Evolutionary conservation across 2,329 filamentous ascomycete genomes (phyloP).

Genomic region (Sporothrix brasiliensis): DNA sequence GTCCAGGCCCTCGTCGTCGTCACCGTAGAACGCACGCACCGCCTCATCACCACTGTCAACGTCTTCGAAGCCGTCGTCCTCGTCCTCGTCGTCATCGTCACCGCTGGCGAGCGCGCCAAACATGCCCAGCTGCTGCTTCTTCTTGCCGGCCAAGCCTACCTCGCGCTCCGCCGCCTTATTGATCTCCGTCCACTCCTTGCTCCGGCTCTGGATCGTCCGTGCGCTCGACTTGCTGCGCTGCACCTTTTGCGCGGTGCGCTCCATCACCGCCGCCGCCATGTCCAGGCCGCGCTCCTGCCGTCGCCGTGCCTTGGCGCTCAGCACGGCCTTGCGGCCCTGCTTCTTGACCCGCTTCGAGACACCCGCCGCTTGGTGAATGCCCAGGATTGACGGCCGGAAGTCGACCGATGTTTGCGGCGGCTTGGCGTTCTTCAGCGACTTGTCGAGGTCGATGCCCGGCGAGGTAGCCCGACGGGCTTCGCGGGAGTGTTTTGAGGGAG

Average conservation of each 20-base stretch:
- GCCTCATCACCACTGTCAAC: constrained; percentile 36
- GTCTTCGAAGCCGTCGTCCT: constrained; percentile 18
- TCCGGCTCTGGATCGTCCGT: constrained; percentile 52
- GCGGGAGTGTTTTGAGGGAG: constrained; percentile 69
- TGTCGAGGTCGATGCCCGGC: constrained; percentile 70
- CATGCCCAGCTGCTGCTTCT: constrained; percentile 29
- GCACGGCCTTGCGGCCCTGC: constrained; percentile 55
- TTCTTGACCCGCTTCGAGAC: constrained; percentile 66
- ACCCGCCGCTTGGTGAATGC: constrained; percentile 67
- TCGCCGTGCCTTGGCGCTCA: constrained; percentile 59
- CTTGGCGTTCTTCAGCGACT: constrained; percentile 65
- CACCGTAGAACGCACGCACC: constrained; percentile 34
- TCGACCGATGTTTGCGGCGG: constrained; percentile 54
- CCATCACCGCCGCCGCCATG: constrained; percentile 61
- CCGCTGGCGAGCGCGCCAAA: constrained; percentile 29
- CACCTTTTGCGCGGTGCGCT: constrained; percentile 60
- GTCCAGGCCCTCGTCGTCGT: constrained; percentile 28
- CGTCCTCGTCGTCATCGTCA: not conserved
- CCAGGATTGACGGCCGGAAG: constrained; percentile 67
- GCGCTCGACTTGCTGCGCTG: constrained; percentile 57
- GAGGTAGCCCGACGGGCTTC: constrained; percentile 73
- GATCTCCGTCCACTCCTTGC: constrained; percentile 62
- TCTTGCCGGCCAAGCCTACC: constrained; percentile 13
- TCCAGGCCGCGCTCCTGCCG: constrained; percentile 62
- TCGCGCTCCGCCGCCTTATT: constrained; percentile 44